A percentile compares a stretch with the other conserved stretches of the same genome.
Evolutionary conservation across 257 asterid genomes (phyloP).

Genomic region (Solanum pinnatisectum): DNA sequence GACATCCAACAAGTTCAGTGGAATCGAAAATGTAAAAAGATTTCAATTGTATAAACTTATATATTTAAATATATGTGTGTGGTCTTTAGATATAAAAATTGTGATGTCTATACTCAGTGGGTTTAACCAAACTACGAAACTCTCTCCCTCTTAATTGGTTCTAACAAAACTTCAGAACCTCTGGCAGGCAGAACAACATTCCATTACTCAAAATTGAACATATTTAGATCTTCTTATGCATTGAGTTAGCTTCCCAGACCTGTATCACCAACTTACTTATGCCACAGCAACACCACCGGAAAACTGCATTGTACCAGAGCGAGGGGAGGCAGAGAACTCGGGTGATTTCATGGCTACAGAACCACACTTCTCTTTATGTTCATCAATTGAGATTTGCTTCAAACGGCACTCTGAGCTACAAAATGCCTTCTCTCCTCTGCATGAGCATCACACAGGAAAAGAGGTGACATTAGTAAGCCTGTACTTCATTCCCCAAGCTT

Average conservation of each 20-base stretch:
- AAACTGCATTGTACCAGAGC: constrained; percentile 39
- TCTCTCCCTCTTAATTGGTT: not conserved
- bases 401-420: constrained; percentile 52
- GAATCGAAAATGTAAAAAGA: not conserved
- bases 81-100: not conserved
- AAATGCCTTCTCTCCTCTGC: constrained; percentile 60
- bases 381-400: constrained; percentile 38
- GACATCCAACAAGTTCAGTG: not conserved
- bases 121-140: not conserved
- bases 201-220: not conserved
- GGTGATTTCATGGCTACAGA: constrained; percentile 24
- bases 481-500: not conserved
- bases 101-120: not conserved
- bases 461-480: not conserved
- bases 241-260: not conserved
- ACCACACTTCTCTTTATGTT: constrained; percentile 31
- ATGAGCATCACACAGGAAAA: constrained; percentile 1
- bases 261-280: constrained; percentile 9
- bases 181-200: not conserved
- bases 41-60: not conserved
- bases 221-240: not conserved
- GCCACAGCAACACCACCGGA: constrained; percentile 52
- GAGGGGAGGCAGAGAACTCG: constrained; percentile 44
- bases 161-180: not conserved
- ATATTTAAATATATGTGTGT: not conserved